A percentile compares a stretch with the other conserved stretches of the same genome.
phyloP scores from a whole-genome alignment of 371 early-diverging fungal species.

The Quaeritorhiza haematococci region DNA sequence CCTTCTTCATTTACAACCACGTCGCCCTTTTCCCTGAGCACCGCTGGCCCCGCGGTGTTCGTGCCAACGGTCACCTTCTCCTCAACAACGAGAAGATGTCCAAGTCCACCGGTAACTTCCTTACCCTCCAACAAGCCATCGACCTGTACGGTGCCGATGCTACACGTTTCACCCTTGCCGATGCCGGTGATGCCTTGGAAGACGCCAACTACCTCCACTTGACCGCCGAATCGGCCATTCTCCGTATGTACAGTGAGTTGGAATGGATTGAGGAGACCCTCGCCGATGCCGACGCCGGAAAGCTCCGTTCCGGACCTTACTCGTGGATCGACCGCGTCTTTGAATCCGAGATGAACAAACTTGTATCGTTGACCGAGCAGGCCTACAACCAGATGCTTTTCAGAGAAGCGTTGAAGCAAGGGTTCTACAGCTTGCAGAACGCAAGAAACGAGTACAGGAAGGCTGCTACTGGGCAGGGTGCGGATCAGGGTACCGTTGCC shows the following conservation, averaged over 20 bases:
- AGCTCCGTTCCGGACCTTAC: slow-evolving; percentile 35
- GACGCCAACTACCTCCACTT: slow-evolving; percentile 99
- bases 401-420: slow-evolving; percentile 93
- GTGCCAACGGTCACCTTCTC: slow-evolving; percentile 97
- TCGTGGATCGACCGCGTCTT: slow-evolving; percentile 83
- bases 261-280: slow-evolving; percentile 83
- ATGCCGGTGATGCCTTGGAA: slow-evolving; percentile 94
- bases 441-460: slow-evolving; percentile 90
- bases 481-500: neutral
- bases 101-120: slow-evolving; percentile 99
- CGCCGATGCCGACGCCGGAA: slow-evolving; percentile 16
- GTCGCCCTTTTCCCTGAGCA: slow-evolving; percentile 93
- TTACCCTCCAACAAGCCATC: slow-evolving; percentile 86
- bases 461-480: slow-evolving; percentile 52
- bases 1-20: slow-evolving; percentile 99
- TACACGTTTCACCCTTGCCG: slow-evolving; percentile 92
- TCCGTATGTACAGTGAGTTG: slow-evolving; percentile 86
- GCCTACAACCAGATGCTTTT: slow-evolving; percentile 81
- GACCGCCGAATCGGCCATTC: slow-evolving; percentile 95
- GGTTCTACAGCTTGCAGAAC: slow-evolving; percentile 88
- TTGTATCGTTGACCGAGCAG: slow-evolving; percentile 60
- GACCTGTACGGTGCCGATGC: slow-evolving; percentile 96
- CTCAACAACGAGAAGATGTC: slow-evolving; percentile 99
- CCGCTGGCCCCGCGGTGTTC: slow-evolving; percentile 91
- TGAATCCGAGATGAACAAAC: slow-evolving; percentile 77